Conservation (phyloP, 257 asterid genomes). For the Solanum chmielewskii region DNA sequence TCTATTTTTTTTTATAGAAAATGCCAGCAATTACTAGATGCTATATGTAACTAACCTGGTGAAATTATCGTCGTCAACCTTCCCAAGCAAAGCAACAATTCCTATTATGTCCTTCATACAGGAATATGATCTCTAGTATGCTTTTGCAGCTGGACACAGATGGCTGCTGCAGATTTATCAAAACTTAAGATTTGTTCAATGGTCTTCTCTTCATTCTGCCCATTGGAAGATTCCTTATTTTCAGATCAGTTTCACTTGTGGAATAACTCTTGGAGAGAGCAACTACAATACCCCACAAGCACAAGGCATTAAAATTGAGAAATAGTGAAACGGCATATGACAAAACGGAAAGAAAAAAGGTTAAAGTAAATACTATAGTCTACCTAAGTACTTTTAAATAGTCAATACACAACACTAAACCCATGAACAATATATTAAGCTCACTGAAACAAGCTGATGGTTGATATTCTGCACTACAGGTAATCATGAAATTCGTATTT, state of each 20-base stretch:
- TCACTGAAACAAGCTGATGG: background rate
- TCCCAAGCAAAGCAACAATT: constrained; percentile 67
- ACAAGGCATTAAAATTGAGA: too few relatives aligned
- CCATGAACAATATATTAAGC: background rate
- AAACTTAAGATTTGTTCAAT: constrained; percentile 28
- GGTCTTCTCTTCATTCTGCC: constrained; percentile 32
- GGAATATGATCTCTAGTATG: constrained; percentile 30
- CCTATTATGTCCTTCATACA: constrained; percentile 57
- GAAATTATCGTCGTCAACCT: constrained; percentile 48
- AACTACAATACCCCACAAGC: too few relatives aligned
- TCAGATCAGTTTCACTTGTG: too few relatives aligned
- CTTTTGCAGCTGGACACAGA: constrained; percentile 24
- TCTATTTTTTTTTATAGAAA: background rate
- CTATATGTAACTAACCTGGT: constrained; percentile 50
- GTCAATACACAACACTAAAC: background rate
- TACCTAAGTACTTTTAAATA: background rate
- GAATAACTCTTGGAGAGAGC: too few relatives aligned
- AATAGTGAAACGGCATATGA: too few relatives aligned
- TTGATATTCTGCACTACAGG: background rate
- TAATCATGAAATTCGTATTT: background rate
- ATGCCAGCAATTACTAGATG: background rate
- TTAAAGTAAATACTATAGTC: background rate
- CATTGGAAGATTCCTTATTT: background rate
- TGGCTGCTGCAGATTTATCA: too few relatives aligned
- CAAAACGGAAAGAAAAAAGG: background rate